Evolutionary conservation across 345 rosid species (phyloP).

Genomic region (Acer campestre): DNA sequence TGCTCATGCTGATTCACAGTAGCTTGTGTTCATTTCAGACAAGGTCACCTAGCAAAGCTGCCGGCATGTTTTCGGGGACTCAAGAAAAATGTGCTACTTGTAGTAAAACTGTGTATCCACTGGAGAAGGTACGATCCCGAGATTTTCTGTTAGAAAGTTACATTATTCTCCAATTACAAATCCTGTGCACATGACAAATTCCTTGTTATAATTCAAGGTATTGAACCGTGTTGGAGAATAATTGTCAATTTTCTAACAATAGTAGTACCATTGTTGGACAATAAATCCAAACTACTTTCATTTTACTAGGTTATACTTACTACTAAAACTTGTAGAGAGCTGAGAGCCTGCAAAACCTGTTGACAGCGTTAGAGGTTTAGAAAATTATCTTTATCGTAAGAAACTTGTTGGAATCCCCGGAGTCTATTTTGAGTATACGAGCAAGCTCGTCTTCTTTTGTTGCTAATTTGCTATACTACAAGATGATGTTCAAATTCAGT

Average conservation of each 20-base stretch:
- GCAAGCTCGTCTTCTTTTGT: no score
- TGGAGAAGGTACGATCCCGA: slow-evolving; percentile 73
- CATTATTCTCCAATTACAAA: background rate
- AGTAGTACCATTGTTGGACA: background rate
- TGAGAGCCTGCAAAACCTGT: background rate
- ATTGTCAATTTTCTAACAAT: background rate
- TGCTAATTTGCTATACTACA: background rate
- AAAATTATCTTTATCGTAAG: background rate
- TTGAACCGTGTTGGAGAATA: background rate
- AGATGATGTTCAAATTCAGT: background rate
- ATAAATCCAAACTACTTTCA: background rate
- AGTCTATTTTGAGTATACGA: background rate
- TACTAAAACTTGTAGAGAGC: background rate
- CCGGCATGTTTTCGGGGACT: slow-evolving; percentile 95
- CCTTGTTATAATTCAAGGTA: background rate
- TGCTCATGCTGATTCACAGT: slow-evolving; percentile 26
- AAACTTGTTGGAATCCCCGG: background rate
- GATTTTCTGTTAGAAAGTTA: background rate
- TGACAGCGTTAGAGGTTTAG: background rate
- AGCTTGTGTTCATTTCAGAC: slow-evolving; percentile 58
- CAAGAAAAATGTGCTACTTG: slow-evolving; percentile 97
- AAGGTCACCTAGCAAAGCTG: slow-evolving; percentile 93
- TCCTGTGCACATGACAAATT: background rate
- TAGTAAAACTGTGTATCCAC: slow-evolving; percentile 95
- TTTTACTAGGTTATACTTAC: background rate